These are phyloP conservation scores for Chlorella sorokiniana DNA, from an alignment of 139 green algal genomes.

Conservation along the genomic window DNA sequence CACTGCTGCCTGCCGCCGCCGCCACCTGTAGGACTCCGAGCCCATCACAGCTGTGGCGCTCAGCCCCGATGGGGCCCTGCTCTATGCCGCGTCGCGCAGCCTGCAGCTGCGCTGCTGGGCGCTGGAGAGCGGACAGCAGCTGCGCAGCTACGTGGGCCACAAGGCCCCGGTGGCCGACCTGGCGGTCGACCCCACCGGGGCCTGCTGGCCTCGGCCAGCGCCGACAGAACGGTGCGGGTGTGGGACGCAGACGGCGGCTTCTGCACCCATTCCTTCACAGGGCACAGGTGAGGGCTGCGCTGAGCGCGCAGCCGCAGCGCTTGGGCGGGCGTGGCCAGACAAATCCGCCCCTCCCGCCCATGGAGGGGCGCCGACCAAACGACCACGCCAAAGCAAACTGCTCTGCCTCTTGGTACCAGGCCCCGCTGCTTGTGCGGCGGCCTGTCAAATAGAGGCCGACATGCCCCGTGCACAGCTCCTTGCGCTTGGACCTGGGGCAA, in stretches of 20 bases:
- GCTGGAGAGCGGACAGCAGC: constrained; percentile 50
- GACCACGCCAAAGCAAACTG: neutral
- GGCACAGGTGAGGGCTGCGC: constrained; percentile 63
- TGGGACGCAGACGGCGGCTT: constrained; percentile 80
- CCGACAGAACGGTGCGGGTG: constrained; percentile 78
- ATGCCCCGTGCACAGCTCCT: neutral
- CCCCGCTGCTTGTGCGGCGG: neutral
- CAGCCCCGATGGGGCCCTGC: constrained; percentile 67
- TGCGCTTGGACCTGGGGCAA: too few species aligned
- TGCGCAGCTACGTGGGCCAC: constrained; percentile 75
- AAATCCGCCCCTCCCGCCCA: neutral
- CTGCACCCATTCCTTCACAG: constrained; percentile 90
- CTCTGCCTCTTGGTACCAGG: constrained; percentile 12
- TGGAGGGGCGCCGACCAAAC: too few species aligned
- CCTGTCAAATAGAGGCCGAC: constrained; percentile 23
- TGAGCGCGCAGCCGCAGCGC: neutral
- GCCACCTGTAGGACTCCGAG: constrained; percentile 78
- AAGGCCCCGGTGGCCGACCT: constrained; percentile 79
- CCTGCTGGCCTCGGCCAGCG: constrained; percentile 78
- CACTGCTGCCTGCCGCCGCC: neutral
- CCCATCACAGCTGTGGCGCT: constrained; percentile 83
- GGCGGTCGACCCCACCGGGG: constrained; percentile 77
- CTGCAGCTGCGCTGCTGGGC: constrained; percentile 74
- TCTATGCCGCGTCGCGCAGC: constrained; percentile 84
- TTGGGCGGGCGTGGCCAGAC: neutral